A percentile compares a stretch with the other conserved stretches of the same genome.
phyloP scores from a whole-genome alignment of 2,329 filamentous ascomycete genomes.

The Phyllachora maydis region DNA sequence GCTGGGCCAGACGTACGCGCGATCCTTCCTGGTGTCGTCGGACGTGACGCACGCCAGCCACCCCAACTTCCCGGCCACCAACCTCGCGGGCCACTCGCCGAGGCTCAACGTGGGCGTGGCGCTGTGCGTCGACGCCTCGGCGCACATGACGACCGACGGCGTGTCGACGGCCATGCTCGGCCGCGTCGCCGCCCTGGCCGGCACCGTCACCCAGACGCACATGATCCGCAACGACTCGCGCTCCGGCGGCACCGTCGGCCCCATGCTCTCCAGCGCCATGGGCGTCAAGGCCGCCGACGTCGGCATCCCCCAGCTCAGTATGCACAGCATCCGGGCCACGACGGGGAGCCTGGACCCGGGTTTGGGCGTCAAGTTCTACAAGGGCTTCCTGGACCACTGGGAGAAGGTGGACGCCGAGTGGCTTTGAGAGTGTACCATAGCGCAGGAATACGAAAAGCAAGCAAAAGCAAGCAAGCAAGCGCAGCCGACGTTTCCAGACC shows the following conservation, averaged over 20 bases:
- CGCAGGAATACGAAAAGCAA: too few relatives aligned
- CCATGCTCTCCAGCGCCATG: constrained; percentile 62
- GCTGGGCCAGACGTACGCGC: constrained; percentile 67
- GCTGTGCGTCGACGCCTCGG: constrained; percentile 67
- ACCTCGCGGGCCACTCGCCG: constrained; percentile 71
- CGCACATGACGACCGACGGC: constrained; percentile 88
- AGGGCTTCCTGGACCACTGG: constrained; percentile 73
- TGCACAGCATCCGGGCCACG: constrained; percentile 84
- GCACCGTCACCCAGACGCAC: constrained; percentile 61
- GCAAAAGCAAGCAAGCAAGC: too few relatives aligned
- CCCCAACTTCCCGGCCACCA: constrained; percentile 74
- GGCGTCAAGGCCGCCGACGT: constrained; percentile 73
- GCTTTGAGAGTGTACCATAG: too few relatives aligned
- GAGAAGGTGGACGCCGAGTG: constrained; percentile 74
- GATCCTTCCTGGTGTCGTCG: constrained; percentile 78
- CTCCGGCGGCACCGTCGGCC: constrained; percentile 86
- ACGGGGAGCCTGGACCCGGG: constrained; percentile 75
- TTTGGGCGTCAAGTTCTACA: constrained; percentile 71
- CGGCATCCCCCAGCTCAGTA: constrained; percentile 77
- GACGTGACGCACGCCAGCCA: constrained; percentile 91
- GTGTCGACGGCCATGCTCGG: constrained; percentile 66
- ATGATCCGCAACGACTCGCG: constrained; percentile 87
- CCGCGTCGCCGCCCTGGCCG: constrained; percentile 55
- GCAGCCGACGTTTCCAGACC: too few relatives aligned
- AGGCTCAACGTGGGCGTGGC: constrained; percentile 74